Evolutionary conservation across 257 asterid genomes (phyloP), one percentile per base, ranked within the genome.

Genomic region (Fraxinus cuspidata): DNA sequence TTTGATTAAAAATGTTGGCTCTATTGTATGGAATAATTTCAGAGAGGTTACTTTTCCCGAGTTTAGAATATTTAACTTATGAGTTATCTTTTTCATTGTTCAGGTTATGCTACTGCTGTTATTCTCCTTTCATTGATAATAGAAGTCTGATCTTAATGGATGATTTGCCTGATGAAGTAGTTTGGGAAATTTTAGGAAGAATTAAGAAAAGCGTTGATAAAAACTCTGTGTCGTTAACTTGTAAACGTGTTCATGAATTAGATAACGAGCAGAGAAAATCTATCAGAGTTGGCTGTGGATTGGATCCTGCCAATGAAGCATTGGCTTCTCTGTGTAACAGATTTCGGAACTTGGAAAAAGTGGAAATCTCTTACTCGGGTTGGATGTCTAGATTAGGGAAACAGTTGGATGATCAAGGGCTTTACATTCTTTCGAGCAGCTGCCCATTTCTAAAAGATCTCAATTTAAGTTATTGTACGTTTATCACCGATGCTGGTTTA

Each of bases 301-400:
- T 92, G 84, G 81, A 69, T 80, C 97, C 97, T 15, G 96, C 90
- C 66, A 85, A 84, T 49, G 90, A 87, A 32, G 95, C 91, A 27
- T 81, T 94, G 80, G 40, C 78, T 25, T 76, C 90, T 51, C 87
- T 94, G 67, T 89, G 97, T 87, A 78, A 76, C 28, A 86, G 97
- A 82, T 94, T 92, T 60, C 82, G 25, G 29, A 85, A 85, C 76
- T 76, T 94, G 84, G 96, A 89, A 37, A 90, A 74, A 79, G 87
- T 94, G 7, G 97, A 94, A 77, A 89, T 94, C 64, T 77, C 84
- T 60, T 92, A 94, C 87, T 85, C 92, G 1, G 98, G 97, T 78
- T 94, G 97, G 97, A 89, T 90, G 97, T 94, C 96, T 38, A 90
- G 82, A 72, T 86, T 88, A 74, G 98, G 98, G 4, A 89, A 85